Evolutionary conservation across 2,329 filamentous ascomycete species (phyloP).

Genomic region (Phialemonium atrogriseum): DNA sequence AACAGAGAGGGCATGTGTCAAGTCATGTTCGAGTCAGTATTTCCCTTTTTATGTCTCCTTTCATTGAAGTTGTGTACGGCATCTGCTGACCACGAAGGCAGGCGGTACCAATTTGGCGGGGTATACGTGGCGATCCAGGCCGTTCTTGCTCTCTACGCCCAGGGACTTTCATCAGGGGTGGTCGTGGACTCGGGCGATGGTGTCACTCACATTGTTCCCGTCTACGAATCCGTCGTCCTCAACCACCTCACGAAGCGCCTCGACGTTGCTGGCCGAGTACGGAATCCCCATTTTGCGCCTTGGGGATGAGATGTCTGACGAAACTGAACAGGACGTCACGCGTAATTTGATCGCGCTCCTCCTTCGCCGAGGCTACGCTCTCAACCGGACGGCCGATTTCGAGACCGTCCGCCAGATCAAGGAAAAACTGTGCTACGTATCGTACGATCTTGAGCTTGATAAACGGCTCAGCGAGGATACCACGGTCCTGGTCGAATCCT

Average conservation of each 20-base stretch:
- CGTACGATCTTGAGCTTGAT: slow-evolving; percentile 94
- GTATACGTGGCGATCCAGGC: slow-evolving; percentile 98
- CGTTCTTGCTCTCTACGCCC: slow-evolving; percentile 89
- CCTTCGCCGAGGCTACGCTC: slow-evolving; percentile 84
- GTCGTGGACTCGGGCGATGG: slow-evolving; percentile 97
- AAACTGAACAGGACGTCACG: slow-evolving; percentile 73
- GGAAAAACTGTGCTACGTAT: slow-evolving; percentile 99
- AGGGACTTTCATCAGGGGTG: slow-evolving; percentile 89
- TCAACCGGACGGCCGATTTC: slow-evolving; percentile 97
- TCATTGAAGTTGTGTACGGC: neutral
- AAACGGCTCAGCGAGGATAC: slow-evolving; percentile 95
- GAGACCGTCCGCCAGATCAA: slow-evolving; percentile 99
- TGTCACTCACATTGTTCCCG: slow-evolving; percentile 96
- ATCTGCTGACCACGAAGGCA: neutral
- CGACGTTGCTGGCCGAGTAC: slow-evolving; percentile 81
- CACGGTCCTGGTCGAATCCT: slow-evolving; percentile 92
- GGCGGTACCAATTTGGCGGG: slow-evolving; percentile 82
- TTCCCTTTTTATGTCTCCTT: too few species aligned
- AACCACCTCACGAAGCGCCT: slow-evolving; percentile 92
- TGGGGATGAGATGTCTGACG: too few species aligned
- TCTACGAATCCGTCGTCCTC: slow-evolving; percentile 95
- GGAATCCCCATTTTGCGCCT: neutral
- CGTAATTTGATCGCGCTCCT: slow-evolving; percentile 94
- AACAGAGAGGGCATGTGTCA: slow-evolving; percentile 98
- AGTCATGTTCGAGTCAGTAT: slow-evolving; percentile 98